Conservation (phyloP, 2,329 filamentous ascomycete genomes). For the Cordyceps tenuipes region DNA sequence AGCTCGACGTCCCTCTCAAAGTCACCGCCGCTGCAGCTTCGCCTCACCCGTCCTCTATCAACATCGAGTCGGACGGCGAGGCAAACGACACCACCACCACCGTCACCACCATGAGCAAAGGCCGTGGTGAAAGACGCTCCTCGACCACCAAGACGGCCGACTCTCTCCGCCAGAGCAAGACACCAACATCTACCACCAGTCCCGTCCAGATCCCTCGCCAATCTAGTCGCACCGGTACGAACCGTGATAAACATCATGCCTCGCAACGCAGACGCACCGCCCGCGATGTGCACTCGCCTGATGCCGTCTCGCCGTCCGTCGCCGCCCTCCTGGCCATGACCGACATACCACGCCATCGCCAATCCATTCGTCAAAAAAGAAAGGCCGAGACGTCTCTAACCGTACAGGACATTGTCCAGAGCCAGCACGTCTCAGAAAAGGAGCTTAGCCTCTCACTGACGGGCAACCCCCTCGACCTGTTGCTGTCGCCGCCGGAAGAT, state of each 20-base stretch:
- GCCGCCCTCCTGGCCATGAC: slow-evolving; percentile 55
- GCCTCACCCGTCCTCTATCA: not conserved
- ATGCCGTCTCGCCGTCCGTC: slow-evolving; percentile 49
- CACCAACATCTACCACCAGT: not conserved
- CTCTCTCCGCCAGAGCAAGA: not conserved
- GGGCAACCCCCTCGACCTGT: slow-evolving; percentile 48
- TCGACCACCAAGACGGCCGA: not conserved
- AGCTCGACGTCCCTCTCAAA: slow-evolving; percentile 1
- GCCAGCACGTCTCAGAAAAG: slow-evolving; percentile 49
- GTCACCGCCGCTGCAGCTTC: slow-evolving; percentile 3
- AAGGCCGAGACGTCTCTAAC: slow-evolving; percentile 31
- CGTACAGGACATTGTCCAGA: slow-evolving; percentile 47
- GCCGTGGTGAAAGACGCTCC: slow-evolving; percentile 3
- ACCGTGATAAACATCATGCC: slow-evolving; percentile 7
- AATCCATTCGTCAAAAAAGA: slow-evolving; percentile 26
- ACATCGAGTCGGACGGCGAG: not conserved
- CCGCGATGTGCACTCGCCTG: slow-evolving; percentile 29
- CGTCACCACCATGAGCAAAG: slow-evolving; percentile 10
- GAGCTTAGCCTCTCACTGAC: slow-evolving; percentile 47
- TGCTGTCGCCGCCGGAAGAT: slow-evolving; percentile 54
- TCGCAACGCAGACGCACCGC: slow-evolving; percentile 5
- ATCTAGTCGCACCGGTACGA: slow-evolving; percentile 1
- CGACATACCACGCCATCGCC: slow-evolving; percentile 45
- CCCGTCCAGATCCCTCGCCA: slow-evolving; percentile 11
- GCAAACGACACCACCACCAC: not conserved